Percentiles rank a stretch among this genome's conserved stretches.
These are phyloP conservation scores for Cyberlindnera galapagoensis DNA, from an alignment of 805 yeast species.

Conservation along the genomic window DNA sequence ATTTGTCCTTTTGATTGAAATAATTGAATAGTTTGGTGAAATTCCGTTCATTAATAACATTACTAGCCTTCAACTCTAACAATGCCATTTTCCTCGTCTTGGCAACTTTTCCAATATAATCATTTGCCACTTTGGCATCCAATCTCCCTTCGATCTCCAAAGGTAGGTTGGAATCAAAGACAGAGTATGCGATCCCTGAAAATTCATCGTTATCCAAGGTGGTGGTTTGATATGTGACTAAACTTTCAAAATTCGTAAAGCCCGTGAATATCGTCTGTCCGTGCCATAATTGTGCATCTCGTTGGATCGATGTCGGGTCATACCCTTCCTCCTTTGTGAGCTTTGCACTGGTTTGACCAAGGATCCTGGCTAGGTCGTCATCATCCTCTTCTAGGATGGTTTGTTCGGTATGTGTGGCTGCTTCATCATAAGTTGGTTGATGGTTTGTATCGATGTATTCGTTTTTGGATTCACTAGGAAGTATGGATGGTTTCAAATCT, in stretches of 20 bases:
- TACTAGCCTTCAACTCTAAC: conserved; percentile 32
- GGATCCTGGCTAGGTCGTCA: conserved; percentile 28
- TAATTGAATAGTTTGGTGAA: conserved; percentile 26
- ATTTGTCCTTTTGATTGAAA: conserved; percentile 30
- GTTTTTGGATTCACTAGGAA: conserved; percentile 13
- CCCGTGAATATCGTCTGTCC: conserved; percentile 46
- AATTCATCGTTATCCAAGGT: conserved; percentile 23
- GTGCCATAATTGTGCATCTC: conserved; percentile 32
- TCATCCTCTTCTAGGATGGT: conserved; percentile 29
- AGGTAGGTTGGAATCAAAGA: conserved; percentile 23
- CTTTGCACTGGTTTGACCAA: conserved; percentile 20
- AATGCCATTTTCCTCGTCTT: conserved; percentile 47
- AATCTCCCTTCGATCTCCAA: conserved; percentile 60
- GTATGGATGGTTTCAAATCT: conserved; percentile 8
- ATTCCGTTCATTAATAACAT: conserved; percentile 13
- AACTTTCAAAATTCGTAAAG: conserved; percentile 36
- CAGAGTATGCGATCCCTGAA: conserved; percentile 5
- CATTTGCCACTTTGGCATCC: conserved; percentile 44
- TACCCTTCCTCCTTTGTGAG: conserved; percentile 13
- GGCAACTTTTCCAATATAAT: conserved; percentile 44
- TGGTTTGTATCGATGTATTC: conserved; percentile 26
- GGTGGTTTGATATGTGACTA: conserved; percentile 22
- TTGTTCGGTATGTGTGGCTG: conserved; percentile 10
- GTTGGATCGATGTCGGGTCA: conserved; percentile 13
- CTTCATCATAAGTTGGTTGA: conserved; percentile 12